Conservation (phyloP, 2,329 filamentous ascomycete species). For the Penicillium sp. region DNA sequence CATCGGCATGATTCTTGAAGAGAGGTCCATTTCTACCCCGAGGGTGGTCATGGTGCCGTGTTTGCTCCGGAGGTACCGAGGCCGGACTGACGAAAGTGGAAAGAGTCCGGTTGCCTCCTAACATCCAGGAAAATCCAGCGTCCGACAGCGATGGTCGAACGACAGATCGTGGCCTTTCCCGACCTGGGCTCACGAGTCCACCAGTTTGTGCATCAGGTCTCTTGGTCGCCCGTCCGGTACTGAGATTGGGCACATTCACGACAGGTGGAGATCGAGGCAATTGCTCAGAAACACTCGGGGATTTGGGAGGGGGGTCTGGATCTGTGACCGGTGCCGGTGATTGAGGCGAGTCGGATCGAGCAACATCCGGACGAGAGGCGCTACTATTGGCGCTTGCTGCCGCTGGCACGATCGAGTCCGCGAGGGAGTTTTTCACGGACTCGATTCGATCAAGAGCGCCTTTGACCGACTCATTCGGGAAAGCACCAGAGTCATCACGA, state of each 20-base stretch:
- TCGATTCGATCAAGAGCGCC: constrained; percentile 37
- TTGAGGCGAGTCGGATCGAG: constrained; percentile 4
- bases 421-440: constrained; percentile 40
- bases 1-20: constrained; percentile 31
- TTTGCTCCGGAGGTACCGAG: constrained; percentile 41
- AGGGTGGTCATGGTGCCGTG: constrained; percentile 28
- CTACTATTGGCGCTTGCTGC: constrained; percentile 15
- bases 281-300: constrained; percentile 1
- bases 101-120: constrained; percentile 40
- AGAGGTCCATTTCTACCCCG: constrained; percentile 29
- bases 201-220: constrained; percentile 7
- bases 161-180: constrained; percentile 19
- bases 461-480: constrained; percentile 28
- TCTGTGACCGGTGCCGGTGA: background rate
- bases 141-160: constrained; percentile 40
- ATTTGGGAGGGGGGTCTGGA: background rate
- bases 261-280: constrained; percentile 1
- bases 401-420: constrained; percentile 33
- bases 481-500: constrained; percentile 19
- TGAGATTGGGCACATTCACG: constrained; percentile 8
- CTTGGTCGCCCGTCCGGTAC: constrained; percentile 6
- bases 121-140: constrained; percentile 48
- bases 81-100: constrained; percentile 43
- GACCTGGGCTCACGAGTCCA: constrained; percentile 10
- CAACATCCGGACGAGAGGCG: constrained; percentile 3